Evolutionary conservation across 768 basidiomycete genomes (phyloP).

Genomic region (Pisolithus sp.): DNA sequence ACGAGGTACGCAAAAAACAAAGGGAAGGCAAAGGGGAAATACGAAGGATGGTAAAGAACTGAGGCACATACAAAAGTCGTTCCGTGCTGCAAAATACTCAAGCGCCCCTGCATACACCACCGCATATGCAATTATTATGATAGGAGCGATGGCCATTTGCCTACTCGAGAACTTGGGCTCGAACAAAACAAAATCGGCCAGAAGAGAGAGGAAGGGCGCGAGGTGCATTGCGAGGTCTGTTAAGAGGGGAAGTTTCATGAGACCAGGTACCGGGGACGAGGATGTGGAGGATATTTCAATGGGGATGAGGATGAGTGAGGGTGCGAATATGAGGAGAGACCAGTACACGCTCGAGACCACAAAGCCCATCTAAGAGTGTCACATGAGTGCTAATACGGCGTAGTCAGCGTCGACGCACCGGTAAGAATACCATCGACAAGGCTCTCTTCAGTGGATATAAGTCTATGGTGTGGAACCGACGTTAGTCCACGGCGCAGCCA

Average conservation of each 20-base stretch:
- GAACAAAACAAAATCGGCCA: slow-evolving; percentile 57
- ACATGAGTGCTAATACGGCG: neutral
- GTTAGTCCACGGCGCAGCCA: neutral
- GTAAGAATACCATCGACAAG: neutral
- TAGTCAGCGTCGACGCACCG: neutral
- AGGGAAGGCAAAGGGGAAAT: no score
- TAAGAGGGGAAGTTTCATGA: slow-evolving; percentile 38
- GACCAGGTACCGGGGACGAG: neutral
- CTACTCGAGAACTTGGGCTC: slow-evolving; percentile 42
- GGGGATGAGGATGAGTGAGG: slow-evolving; percentile 46
- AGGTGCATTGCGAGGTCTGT: slow-evolving; percentile 61
- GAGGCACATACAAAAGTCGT: neutral
- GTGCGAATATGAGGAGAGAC: slow-evolving; percentile 48
- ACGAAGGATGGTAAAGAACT: neutral
- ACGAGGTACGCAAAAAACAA: neutral
- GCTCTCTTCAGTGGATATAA: neutral
- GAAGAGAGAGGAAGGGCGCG: slow-evolving; percentile 47
- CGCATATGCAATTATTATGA: neutral
- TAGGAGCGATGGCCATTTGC: slow-evolving; percentile 2
- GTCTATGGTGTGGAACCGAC: neutral
- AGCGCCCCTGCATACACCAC: neutral
- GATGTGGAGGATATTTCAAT: slow-evolving; percentile 8
- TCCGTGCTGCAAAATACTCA: neutral
- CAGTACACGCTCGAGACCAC: slow-evolving; percentile 56
- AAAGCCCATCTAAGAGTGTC: slow-evolving; percentile 26